phyloP scores from a whole-genome alignment of 306 rosid species.

The Vigna reflexopilosa region DNA sequence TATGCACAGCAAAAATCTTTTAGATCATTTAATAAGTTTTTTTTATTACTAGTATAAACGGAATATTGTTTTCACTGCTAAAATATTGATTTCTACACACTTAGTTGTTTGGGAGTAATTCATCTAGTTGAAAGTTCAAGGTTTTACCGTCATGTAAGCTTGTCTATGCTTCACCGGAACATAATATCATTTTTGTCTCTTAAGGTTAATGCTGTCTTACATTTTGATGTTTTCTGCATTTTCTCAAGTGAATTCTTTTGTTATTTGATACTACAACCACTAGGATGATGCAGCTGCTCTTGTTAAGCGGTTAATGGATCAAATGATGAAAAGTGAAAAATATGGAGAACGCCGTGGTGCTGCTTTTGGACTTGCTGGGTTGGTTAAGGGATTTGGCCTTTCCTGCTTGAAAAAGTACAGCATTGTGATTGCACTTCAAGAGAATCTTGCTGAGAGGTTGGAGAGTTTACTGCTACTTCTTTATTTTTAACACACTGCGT shows the following conservation, averaged over 20 bases:
- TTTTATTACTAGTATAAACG: no score
- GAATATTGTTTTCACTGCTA: no score
- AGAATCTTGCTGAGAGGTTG: constrained; percentile 85
- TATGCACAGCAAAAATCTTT: no score
- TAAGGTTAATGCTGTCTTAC: neutral
- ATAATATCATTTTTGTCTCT: neutral
- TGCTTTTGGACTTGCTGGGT: constrained; percentile 97
- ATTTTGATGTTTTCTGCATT: constrained; percentile 28
- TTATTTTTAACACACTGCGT: neutral
- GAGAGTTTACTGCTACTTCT: constrained; percentile 30
- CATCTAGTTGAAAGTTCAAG: constrained; percentile 13
- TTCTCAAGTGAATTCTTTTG: constrained; percentile 36
- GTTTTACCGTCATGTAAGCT: constrained; percentile 25
- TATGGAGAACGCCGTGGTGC: constrained; percentile 99
- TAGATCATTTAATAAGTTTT: no score
- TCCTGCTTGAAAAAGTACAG: constrained; percentile 82
- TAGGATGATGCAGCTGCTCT: constrained; percentile 89
- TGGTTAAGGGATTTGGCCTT: constrained; percentile 92
- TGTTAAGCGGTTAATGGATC: constrained; percentile 80
- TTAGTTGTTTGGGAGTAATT: constrained; percentile 39
- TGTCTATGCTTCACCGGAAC: neutral
- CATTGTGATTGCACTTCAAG: constrained; percentile 73
- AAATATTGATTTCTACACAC: neutral
- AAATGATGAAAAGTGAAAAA: constrained; percentile 87
- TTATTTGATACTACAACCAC: constrained; percentile 38